Base-by-base conservation (phyloP, 1,284 basidiomycete genomes). In the Grifola frondosa region DNA sequence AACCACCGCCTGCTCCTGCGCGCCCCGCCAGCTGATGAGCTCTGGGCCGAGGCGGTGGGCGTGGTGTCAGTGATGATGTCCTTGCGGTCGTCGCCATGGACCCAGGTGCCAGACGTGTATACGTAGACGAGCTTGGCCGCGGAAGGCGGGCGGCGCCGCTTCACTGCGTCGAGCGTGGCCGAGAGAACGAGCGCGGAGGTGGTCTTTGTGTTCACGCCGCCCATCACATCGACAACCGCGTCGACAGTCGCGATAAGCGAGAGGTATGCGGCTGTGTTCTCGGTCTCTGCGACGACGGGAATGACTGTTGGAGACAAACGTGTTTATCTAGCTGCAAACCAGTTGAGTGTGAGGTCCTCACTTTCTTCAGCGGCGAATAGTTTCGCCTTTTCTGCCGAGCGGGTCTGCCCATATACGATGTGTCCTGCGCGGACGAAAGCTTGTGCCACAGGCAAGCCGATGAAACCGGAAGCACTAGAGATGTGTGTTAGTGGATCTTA, bases 391-490 rank as follows among this genome's bases (percentile, higher is more conserved):
- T 49, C 56, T 6, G 65, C 61, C 5, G 66, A 69, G 25, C 78
- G 70, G 0, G 74, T 75, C 11, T 68, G 61, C 17, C 77, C 77
- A 43, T 74, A 77, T 4, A 79, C 77, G 20, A 69, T 65, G 49
- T 80, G 75, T 0, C 78, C 78, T 0, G 69, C 71, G n/a, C 77
- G 70, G 5, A 68, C 61, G 34, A 77, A 65, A 0, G 77, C 76
- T 38, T 74, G 69, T 2, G 74, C 69, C 17, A 66, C 65, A 6
- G 74, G 71, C 8, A 68, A 57, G 7, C 75, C 76, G 43, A 79
- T 72, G 59, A 74, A 75, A 26, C 77, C 77, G 26, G 58, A 49
- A 5, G 58, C 59, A 34, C 61, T 63, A n/a, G n/a, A n/a, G n/a
- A n/a, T n/a, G n/a, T n/a, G 23, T 17, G 12, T 43, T 12, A 44